Evolutionary conservation across 192 early-diverging fungal genomes (phyloP).

Genomic region (Diversispora epigaea): DNA sequence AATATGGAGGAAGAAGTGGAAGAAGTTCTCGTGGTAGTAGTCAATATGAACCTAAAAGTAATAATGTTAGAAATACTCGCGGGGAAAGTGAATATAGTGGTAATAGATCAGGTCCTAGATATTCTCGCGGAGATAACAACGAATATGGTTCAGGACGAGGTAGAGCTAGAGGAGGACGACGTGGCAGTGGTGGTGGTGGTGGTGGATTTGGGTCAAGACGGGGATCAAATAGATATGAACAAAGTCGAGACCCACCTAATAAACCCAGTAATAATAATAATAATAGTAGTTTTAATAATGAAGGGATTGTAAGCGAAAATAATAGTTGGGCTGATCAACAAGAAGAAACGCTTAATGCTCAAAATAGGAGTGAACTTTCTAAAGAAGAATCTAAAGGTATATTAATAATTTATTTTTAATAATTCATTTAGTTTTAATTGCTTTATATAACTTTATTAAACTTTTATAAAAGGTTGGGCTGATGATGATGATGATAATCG

Average conservation of each 20-base stretch:
- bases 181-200: neutral
- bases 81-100: neutral
- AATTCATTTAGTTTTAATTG: no score
- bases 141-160: neutral
- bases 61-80: no score
- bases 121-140: neutral
- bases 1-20: neutral
- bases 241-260: no score
- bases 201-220: neutral
- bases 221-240: neutral
- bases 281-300: neutral
- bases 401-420: no score
- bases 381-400: no score
- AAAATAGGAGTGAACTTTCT: no score
- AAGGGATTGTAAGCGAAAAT: neutral
- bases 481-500: no score
- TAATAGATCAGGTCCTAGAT: neutral
- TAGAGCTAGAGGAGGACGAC: neutral
- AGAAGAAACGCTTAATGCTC: neutral
- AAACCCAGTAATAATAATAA: neutral
- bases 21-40: neutral
- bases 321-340: conserved; percentile 21
- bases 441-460: no score
- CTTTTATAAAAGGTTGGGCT: no score
- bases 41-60: no score